Conservation (phyloP, 805 yeast genomes). For the Wickerhamomyces chambardii region DNA sequence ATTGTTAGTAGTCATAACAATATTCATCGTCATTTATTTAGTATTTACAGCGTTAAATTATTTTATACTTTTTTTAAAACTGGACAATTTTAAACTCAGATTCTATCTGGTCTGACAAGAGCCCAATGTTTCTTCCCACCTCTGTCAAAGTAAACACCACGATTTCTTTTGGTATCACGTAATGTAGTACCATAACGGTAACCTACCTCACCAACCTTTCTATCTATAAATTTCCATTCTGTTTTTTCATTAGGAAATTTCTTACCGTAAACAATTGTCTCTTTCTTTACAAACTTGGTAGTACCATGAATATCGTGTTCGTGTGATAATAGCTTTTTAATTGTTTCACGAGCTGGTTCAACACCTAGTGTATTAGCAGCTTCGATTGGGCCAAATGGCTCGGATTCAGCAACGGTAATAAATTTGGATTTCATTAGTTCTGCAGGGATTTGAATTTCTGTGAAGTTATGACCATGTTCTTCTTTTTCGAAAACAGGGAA, state of each 20-base stretch:
- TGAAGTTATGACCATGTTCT: conserved; percentile 56
- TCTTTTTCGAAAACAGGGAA: conserved; percentile 62
- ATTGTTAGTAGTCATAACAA: too few species aligned
- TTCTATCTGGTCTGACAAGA: not conserved
- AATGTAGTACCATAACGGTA: conserved; percentile 84
- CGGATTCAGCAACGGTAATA: conserved; percentile 85
- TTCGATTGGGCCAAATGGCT: conserved; percentile 93
- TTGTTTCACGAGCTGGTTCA: conserved; percentile 80
- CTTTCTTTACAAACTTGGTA: conserved; percentile 9
- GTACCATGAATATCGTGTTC: not conserved
- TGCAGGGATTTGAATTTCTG: conserved; percentile 90
- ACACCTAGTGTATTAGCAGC: conserved; percentile 80
- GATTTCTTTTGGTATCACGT: conserved; percentile 82
- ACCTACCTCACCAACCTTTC: conserved; percentile 76
- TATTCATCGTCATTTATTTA: too few species aligned
- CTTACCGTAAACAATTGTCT: conserved; percentile 11
- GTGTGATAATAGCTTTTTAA: conserved; percentile 43
- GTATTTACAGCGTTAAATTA: too few species aligned
- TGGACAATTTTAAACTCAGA: not conserved
- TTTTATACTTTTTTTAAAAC: too few species aligned
- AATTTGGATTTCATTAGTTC: conserved; percentile 77
- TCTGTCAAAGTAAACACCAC: conserved; percentile 64
- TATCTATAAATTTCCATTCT: not conserved
- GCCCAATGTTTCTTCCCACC: conserved; percentile 41
- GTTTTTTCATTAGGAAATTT: not conserved